Evolutionary conservation across 768 basidiomycete genomes (phyloP).

Genomic region (Tricholoma furcatifolium): DNA sequence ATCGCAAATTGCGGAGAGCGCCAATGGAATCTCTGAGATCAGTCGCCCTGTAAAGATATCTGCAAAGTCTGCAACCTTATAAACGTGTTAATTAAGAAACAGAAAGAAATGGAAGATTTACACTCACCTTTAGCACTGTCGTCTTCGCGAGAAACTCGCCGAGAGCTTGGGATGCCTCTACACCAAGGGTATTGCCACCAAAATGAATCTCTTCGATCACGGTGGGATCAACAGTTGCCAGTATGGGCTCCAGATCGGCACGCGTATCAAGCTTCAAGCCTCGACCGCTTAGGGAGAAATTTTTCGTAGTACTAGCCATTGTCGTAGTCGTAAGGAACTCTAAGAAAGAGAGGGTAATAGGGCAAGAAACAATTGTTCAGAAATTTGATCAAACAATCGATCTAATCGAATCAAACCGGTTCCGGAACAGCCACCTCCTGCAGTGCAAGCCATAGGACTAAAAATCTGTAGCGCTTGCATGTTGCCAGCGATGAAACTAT

Average conservation of each 20-base stretch:
- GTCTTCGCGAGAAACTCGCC: conserved; percentile 76
- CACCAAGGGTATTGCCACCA: conserved; percentile 91
- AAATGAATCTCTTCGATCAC: conserved; percentile 86
- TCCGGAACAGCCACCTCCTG: neutral
- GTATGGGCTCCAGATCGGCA: conserved; percentile 72
- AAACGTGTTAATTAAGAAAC: neutral
- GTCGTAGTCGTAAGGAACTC: neutral
- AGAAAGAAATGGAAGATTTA: neutral
- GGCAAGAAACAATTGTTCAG: neutral
- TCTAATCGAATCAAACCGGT: neutral
- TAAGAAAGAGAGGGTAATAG: neutral
- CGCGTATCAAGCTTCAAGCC: conserved; percentile 80
- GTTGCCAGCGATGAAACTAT: no score
- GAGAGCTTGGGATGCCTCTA: conserved; percentile 84
- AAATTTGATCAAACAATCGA: conserved; percentile 5
- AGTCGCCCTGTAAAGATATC: conserved; percentile 98
- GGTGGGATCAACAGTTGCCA: conserved; percentile 62
- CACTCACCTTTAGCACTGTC: conserved; percentile 63
- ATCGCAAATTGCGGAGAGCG: conserved; percentile 86
- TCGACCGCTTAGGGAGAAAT: conserved; percentile 52
- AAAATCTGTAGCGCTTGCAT: neutral
- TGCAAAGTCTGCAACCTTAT: conserved; percentile 89
- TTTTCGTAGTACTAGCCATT: conserved; percentile 30
- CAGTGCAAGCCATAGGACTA: neutral
- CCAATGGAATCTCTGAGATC: conserved; percentile 91